Percentiles rank a stretch among this genome's conserved stretches.
phyloP scores from a whole-genome alignment of 495 filamentous ascomycete genomes.

The Podospora pseudopauciseta region DNA sequence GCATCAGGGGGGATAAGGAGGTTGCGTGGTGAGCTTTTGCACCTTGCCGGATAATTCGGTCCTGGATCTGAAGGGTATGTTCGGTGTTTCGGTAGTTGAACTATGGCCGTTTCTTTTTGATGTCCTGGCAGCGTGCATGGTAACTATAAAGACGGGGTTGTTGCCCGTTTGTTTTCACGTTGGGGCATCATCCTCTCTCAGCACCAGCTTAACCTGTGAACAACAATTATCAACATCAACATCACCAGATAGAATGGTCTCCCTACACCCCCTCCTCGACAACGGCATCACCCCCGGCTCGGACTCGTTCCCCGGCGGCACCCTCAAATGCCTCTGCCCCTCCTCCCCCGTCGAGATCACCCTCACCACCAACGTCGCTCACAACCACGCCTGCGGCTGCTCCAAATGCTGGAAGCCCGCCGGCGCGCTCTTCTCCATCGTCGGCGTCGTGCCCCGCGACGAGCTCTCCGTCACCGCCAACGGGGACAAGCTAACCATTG shows the following conservation, averaged over 20 bases:
- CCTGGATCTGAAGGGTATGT: not conserved
- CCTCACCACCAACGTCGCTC: conserved; percentile 50
- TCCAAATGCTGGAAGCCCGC: conserved; percentile 62
- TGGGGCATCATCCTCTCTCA: not conserved
- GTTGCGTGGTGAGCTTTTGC: not conserved
- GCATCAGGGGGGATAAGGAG: not conserved
- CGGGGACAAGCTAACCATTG: conserved; percentile 49
- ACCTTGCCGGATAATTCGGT: conserved; percentile 8
- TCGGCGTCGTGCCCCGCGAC: conserved; percentile 51
- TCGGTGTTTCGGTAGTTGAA: conserved; percentile 13
- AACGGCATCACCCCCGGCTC: conserved; percentile 48
- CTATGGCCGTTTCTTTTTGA: conserved; percentile 2
- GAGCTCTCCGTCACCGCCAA: conserved; percentile 48
- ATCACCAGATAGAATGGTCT: conserved; percentile 31
- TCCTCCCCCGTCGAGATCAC: conserved; percentile 49
- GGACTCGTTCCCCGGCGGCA: conserved; percentile 50
- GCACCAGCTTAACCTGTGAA: not conserved
- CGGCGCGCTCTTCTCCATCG: conserved; percentile 56
- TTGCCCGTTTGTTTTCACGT: not conserved
- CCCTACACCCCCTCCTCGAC: conserved; percentile 58
- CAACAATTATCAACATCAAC: not conserved
- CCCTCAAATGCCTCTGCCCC: conserved; percentile 52
- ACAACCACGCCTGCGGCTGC: conserved; percentile 65
- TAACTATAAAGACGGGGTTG: not conserved
- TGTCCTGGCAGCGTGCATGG: not conserved